Conservation (phyloP, 768 basidiomycete genomes). For the Glaciozyma antarctica region DNA sequence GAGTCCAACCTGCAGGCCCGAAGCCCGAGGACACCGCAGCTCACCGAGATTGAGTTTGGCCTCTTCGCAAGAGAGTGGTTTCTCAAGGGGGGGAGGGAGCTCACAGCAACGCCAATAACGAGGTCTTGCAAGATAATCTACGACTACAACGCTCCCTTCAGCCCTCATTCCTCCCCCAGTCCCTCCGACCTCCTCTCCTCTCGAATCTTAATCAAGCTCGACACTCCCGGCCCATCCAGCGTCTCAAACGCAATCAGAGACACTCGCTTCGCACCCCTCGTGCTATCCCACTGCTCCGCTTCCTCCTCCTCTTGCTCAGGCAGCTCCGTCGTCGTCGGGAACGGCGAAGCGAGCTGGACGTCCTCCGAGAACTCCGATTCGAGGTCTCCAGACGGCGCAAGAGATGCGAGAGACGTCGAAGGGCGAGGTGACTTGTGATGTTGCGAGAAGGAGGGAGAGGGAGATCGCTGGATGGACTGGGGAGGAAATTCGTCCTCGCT, state of each 20-base stretch:
- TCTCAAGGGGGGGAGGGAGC: no score
- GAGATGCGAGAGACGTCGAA: neutral
- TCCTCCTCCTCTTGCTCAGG: neutral
- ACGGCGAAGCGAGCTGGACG: neutral
- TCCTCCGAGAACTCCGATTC: neutral
- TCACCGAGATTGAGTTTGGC: no score
- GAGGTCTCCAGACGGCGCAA: neutral
- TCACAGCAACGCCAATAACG: no score
- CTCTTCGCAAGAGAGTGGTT: no score
- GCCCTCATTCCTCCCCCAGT: no score
- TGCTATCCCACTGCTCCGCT: neutral
- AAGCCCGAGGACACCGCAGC: no score
- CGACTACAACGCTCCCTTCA: no score
- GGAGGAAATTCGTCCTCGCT: slow-evolving; percentile 20
- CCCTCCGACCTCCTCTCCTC: no score
- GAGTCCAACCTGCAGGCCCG: no score
- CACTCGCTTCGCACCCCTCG: neutral
- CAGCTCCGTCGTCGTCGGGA: neutral
- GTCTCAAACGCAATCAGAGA: neutral
- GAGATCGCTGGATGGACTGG: neutral
- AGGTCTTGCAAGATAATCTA: no score
- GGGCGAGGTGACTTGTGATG: neutral
- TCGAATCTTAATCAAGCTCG: no score
- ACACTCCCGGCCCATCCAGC: neutral
- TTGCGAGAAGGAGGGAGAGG: neutral